phyloP scores from a whole-genome alignment of 2,329 filamentous ascomycete species.

The Lasiodiplodia theobromae region DNA sequence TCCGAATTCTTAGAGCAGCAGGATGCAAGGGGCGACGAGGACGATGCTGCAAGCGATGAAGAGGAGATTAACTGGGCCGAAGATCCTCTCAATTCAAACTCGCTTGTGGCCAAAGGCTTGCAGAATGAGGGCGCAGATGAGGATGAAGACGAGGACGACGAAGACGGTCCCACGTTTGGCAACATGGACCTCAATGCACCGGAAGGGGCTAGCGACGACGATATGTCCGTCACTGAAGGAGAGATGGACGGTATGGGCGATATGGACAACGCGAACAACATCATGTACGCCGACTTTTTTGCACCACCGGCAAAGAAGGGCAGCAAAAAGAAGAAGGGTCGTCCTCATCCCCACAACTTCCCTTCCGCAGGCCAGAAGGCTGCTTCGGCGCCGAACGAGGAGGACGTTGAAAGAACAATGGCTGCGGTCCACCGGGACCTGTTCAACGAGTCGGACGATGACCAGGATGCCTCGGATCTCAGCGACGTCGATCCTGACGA shows the following conservation, averaged over 20 bases:
- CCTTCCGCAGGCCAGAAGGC: conserved; percentile 48
- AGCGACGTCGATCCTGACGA: conserved; percentile 71
- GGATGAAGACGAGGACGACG: conserved; percentile 71
- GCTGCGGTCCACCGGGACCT: conserved; percentile 86
- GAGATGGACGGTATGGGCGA: conserved; percentile 60
- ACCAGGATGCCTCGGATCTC: conserved; percentile 70
- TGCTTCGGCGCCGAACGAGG: conserved; percentile 51
- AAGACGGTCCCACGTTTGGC: conserved; percentile 82
- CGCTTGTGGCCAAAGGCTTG: conserved; percentile 40
- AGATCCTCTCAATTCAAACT: conserved; percentile 66
- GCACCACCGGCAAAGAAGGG: conserved; percentile 80
- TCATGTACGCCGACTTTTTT: conserved; percentile 94
- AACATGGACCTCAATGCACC: conserved; percentile 77
- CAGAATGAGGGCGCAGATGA: conserved; percentile 50
- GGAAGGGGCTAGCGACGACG: conserved; percentile 73
- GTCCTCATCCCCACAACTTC: conserved; percentile 63
- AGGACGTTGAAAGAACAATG: conserved; percentile 82
- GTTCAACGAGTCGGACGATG: conserved; percentile 75
- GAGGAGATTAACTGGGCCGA: conserved; percentile 88
- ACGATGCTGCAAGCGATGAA: conserved; percentile 79
- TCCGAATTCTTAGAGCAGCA: conserved; percentile 88
- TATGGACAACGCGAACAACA: conserved; percentile 79
- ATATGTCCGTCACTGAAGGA: conserved; percentile 62
- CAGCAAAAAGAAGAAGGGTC: conserved; percentile 59
- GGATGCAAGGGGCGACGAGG: conserved; percentile 77